Evolutionary conservation across 305 asterid species (phyloP), one percentile per base, ranked within the genome.

Genomic region (Withania somnifera): DNA sequence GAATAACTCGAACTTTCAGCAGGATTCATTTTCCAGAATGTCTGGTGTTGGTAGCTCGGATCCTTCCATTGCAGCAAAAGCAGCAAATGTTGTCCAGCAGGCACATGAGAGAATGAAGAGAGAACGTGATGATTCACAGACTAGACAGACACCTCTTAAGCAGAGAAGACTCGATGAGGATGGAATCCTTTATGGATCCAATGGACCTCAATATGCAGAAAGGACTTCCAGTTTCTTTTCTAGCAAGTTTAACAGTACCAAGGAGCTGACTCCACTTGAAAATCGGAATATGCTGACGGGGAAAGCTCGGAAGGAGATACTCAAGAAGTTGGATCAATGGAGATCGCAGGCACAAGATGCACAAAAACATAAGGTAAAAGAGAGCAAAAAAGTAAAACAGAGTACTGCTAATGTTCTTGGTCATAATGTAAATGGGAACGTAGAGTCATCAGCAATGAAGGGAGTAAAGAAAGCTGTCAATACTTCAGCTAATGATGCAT

Each of bases 21-120:
- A 83, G 83, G 90, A 51, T 60, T 82, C 91, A 34, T 81, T 66
- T 73, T 78, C 92, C 8, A 87, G 87, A 76, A 68, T 84, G 40
- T 82, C 89, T 61, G 67, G 82, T 85, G 83, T 69, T 73, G 85
- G 86, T 68, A 87, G 84, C 80, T 66, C 73, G 6, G 91, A 89
- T 85, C 92, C 94, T 64, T 90, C 98, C 17, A 83, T 88, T 85
- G 87, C 92, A 9, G 91, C 84, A 63, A 91, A 93, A 87, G 92
- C 95, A 24, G 91, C 93, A 26, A 84, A 76, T 75, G 90, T 89
- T 67, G 83, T 91, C 80, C 91, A 89, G 88, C 92, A 85, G 88
- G 93, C 91, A 34, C 89, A 88, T 67, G 90, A 91, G 82, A 90
- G 83, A 86, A 61, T 91, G 90, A 94, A 94, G 88, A 89, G 97